phyloP scores from a whole-genome alignment of 1,139 yeast species.

The Candida glucosophila region DNA sequence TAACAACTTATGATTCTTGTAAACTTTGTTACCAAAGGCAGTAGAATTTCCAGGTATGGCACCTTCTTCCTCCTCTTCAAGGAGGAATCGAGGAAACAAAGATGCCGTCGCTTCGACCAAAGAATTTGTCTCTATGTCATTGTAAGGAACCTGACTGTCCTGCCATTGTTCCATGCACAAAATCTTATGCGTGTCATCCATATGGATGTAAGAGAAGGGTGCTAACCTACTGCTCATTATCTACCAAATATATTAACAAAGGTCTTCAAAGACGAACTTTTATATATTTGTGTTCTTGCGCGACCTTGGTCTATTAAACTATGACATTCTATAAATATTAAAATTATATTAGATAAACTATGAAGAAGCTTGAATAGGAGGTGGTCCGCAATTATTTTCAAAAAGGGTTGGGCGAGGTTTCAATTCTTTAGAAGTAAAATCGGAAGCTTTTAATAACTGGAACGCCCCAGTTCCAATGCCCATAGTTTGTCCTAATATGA shows the following conservation, averaged over 20 bases:
- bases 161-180: constrained; percentile 36
- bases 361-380: too few relatives aligned
- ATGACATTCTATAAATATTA: too few relatives aligned
- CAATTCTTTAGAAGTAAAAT: constrained; percentile 36
- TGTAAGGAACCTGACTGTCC: constrained; percentile 33
- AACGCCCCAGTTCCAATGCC: constrained; percentile 96
- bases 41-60: constrained; percentile 28
- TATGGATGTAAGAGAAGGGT: constrained; percentile 26
- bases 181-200: constrained; percentile 32
- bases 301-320: too few relatives aligned
- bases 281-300: too few relatives aligned
- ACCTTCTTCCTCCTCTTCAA: constrained; percentile 38
- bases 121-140: constrained; percentile 32
- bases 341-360: too few relatives aligned
- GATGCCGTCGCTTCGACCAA: constrained; percentile 29
- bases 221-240: constrained; percentile 15
- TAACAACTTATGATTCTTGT: constrained; percentile 23
- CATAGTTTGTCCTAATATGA: constrained; percentile 96
- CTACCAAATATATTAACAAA: too few relatives aligned
- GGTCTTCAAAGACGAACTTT: too few relatives aligned
- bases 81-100: constrained; percentile 27
- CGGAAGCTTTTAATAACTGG: constrained; percentile 62
- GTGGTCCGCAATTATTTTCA: constrained; percentile 39
- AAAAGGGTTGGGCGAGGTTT: constrained; percentile 49
- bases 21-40: constrained; percentile 30